Evolutionary conservation across 2,329 filamentous ascomycete species (phyloP), one percentile per base, ranked within the genome.

Genomic region (Colletotrichum tabaci): DNA sequence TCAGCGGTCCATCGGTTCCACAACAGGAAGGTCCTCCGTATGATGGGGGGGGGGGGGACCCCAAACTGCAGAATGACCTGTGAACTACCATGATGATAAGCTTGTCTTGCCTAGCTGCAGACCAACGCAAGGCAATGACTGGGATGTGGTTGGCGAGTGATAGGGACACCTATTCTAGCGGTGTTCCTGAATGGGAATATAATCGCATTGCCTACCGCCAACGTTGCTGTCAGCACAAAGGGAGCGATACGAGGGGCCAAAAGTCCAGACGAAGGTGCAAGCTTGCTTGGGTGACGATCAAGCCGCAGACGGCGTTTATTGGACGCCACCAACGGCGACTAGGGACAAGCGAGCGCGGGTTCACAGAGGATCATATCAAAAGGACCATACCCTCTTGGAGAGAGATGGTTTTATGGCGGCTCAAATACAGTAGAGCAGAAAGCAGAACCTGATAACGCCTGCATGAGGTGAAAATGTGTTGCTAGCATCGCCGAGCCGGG

Each of bases 21-120:
- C 2, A 68, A 58, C 44, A 67, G 58, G 68, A 60, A 58, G 58
- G 64, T 68, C 57, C n/a, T 42, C 42, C 2, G 23, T 38, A 53
- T n/a, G 6, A 8, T 16, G 12, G 13, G 44, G n/a, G 16, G 12
- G 13, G n/a, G n/a, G 44, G 23, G 16, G 23, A 16, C 10, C 16
- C 15, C 26, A 47, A n/a, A 52, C n/a, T 63, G 26, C 47, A 40
- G 46, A 50, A 26, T 26, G 15, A 13, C 38, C 52, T 13, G 52
- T 46, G 21, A 21, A 10, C 16, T 6, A 30, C 47, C 26, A 35
- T 49, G 4, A 15, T 23, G 58, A 40, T 15, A 40, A 55, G 61
- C 49, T 40, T n/a, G 40, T 42, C 49, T 52, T 56, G 44, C 30
- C 12, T 21, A 18, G 23, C 44, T 49, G 44, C 30, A 44, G 46